Evolutionary conservation across 495 filamentous ascomycete genomes (phyloP), one percentile per base, ranked within the genome.

Genomic region (Xeromyces bisporus): DNA sequence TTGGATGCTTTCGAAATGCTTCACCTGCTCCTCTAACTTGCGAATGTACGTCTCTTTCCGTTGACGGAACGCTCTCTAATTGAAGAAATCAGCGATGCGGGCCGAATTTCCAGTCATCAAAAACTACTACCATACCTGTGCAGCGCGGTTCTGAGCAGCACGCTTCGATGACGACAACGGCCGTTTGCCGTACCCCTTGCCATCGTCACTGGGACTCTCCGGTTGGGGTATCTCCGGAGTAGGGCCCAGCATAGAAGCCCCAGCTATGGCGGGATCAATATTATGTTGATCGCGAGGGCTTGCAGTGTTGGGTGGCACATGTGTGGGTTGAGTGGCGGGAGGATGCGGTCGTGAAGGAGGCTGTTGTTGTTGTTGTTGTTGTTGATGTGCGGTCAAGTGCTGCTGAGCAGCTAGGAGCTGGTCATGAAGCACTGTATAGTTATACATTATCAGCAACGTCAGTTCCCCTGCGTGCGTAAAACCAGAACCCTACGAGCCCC

Each of bases 1-100:
- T 30, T 77, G 74, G 49, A 87, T 67, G 11, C 60, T 56, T 25
- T 71, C 67, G 43, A 69, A 74, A 12, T 83, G 80, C 38, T 78
- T 69, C 26, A 91, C 81, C 51, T 93, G 80, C 41, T 86, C 79
- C 51, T 96, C 89, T 10, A 97, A 66, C 48, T 86, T 85, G 61
- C 93, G 92, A 51, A 97, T 97, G 51, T 96, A 93, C 18, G 75
- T 80, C 57, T 97, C 89, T 55, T 97, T 97, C 32, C 89, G 80
- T 63, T 94, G 86, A 15, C 89, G 81, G 56, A 97, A 97, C 13
- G 89, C 89, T 41, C 89, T 75, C 89, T 96, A 46, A 38, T 31
- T 18, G 10, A 20, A 42, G 36, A 39, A 7, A 17, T 41, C 26
- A 46, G 34, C 26, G 9, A 32, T 23, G 24, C 9, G 14, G 18